Base-by-base conservation (phyloP, 2,329 filamentous ascomycete species). In the Zymoseptoria passerinii region DNA sequence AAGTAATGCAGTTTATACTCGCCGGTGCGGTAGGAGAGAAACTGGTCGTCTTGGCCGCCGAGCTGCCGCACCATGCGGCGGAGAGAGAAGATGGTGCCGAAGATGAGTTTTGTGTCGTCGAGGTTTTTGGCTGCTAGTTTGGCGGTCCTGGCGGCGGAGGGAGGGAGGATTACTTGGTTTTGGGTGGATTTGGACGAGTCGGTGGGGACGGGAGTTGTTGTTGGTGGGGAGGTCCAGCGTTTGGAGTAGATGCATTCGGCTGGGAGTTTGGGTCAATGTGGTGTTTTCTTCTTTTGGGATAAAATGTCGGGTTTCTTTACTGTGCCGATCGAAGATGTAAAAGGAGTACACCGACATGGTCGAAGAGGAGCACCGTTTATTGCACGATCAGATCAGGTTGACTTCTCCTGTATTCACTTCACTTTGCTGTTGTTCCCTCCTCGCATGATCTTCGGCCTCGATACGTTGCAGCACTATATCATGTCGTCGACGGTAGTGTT, bases 1-100 rank as follows among this genome's bases (percentile, higher is more conserved):
- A 96, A 99, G 79, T 95, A 99, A 77, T 99, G 94, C 68, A 99
- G 83, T 77, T 96, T 96, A 81, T 99, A 99, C 75, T 96, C 88
- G 66, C 83, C 89, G 55, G 94, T 99, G 67, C 90, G 88, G 77
- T 89, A 99, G 66, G 87, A 90, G 67, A 99, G 88, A 75, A 99
- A 99, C 72, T 80, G 83, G 77, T 96, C 92, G 73, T 96, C 91
- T 56, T 90, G 85, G 65, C 92, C 92, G 70, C 92, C 92, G 52
- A 99, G 83, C 79, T 96, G 96, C 74, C 90, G 89, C 62, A 89
- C 90, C 88, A 99, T 96, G 77, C 96, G 96, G 68, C 94, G 87
- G 68, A 99, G 80, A 53, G 91, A 96, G 78, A 96, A 99, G 64
- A 99, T 86, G 60, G 92, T 94, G 67, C 94, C 94, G 75, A 97